These are phyloP conservation scores for Cyclostephanos tholiformis DNA, from an alignment of 108 stramenopile species.

Conservation along the genomic window DNA sequence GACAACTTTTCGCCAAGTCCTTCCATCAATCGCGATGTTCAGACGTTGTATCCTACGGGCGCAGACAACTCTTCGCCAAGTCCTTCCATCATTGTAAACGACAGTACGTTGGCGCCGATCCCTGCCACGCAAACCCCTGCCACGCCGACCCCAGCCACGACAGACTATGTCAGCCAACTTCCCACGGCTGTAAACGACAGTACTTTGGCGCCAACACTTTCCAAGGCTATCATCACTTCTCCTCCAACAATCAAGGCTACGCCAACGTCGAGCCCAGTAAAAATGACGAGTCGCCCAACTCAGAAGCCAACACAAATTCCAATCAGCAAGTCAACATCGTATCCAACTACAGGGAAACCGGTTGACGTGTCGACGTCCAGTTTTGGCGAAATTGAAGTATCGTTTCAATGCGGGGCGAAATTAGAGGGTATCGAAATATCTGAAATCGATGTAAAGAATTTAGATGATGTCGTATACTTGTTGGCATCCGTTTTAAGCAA, in stretches of 20 bases:
- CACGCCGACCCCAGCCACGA: no score
- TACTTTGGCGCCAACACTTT: background rate
- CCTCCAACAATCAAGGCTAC: background rate
- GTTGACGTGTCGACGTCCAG: slow-evolving; percentile 20
- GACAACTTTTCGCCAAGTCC: background rate
- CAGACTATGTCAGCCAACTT: background rate
- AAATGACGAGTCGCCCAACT: slow-evolving; percentile 5
- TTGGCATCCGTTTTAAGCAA: slow-evolving; percentile 18
- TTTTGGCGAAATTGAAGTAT: slow-evolving; percentile 28
- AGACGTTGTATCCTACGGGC: background rate
- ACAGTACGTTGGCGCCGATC: slow-evolving; percentile 1
- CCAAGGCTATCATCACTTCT: background rate
- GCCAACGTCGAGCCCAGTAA: slow-evolving; percentile 8
- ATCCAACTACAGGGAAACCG: slow-evolving; percentile 14
- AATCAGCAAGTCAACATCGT: slow-evolving; percentile 5
- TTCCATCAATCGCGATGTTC: background rate
- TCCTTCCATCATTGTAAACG: background rate
- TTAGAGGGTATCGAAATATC: slow-evolving; percentile 24
- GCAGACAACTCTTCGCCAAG: background rate
- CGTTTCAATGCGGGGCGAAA: slow-evolving; percentile 21
- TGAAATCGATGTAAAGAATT: slow-evolving; percentile 30
- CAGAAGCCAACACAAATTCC: slow-evolving; percentile 17
- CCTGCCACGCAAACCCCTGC: background rate
- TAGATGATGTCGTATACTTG: slow-evolving; percentile 29
- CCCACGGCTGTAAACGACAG: background rate